Conservation (phyloP, 2,329 filamentous ascomycete species). For the Neonectria coccinea region DNA sequence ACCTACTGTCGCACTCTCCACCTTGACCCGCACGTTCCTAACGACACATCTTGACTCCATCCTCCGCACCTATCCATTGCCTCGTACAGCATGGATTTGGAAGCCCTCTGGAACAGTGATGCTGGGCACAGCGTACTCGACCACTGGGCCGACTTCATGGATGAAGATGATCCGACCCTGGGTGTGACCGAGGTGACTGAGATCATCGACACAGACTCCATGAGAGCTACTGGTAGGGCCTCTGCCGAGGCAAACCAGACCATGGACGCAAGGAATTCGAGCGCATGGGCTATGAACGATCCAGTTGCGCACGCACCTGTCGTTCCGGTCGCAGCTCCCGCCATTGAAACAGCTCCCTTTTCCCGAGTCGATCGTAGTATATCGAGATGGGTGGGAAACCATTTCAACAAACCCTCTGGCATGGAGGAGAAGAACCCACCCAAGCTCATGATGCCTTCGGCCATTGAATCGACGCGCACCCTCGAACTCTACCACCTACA, state of each 20-base stretch:
- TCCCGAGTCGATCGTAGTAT: constrained; percentile 1
- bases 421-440: neutral
- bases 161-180: neutral
- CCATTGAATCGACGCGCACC: constrained; percentile 39
- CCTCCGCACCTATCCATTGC: neutral
- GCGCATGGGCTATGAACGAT: neutral
- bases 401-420: constrained; percentile 36
- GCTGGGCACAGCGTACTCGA: neutral
- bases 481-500: constrained; percentile 47
- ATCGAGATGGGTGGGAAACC: constrained; percentile 29
- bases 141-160: constrained; percentile 8
- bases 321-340: too few species aligned
- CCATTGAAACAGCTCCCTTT: too few species aligned
- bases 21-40: neutral
- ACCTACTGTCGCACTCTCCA: neutral
- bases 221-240: neutral
- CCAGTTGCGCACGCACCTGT: neutral
- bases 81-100: constrained; percentile 19
- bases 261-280: neutral
- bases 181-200: constrained; percentile 5
- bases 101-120: constrained; percentile 7
- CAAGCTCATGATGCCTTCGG: constrained; percentile 25
- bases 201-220: neutral
- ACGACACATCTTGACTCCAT: neutral
- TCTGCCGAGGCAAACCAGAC: neutral